Conservation (phyloP, 2,329 filamentous ascomycete genomes). For the Diplocarpon mali region DNA sequence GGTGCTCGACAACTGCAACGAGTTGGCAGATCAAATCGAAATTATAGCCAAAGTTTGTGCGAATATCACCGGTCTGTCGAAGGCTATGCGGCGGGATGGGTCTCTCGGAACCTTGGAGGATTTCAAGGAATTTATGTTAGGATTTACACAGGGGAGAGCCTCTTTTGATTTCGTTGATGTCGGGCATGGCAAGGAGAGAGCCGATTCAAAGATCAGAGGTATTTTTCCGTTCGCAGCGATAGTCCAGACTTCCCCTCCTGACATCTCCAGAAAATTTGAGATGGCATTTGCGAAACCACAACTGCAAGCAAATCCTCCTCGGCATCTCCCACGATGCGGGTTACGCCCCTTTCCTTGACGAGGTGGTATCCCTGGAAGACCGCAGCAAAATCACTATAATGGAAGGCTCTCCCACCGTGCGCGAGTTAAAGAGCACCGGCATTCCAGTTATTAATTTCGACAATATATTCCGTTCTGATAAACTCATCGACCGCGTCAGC, state of each 20-base stretch:
- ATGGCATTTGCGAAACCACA: slow-evolving; percentile 48
- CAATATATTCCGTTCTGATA: slow-evolving; percentile 43
- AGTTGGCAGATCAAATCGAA: slow-evolving; percentile 36
- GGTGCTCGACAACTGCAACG: slow-evolving; percentile 36
- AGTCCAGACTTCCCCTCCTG: slow-evolving; percentile 2
- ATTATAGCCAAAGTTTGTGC: slow-evolving; percentile 46
- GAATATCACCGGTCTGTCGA: slow-evolving; percentile 40
- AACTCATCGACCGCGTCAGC: slow-evolving; percentile 32
- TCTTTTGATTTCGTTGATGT: slow-evolving; percentile 56
- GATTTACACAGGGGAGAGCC: slow-evolving; percentile 47
- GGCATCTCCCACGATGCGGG: slow-evolving; percentile 51
- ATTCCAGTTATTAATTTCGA: slow-evolving; percentile 37
- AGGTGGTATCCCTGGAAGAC: slow-evolving; percentile 36
- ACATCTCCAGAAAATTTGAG: slow-evolving; percentile 28
- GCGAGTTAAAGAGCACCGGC: slow-evolving; percentile 37
- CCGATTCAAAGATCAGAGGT: slow-evolving; percentile 52
- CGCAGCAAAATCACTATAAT: slow-evolving; percentile 40
- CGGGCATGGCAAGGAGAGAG: slow-evolving; percentile 45
- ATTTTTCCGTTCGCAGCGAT: background rate
- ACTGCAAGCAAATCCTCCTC: slow-evolving; percentile 50
- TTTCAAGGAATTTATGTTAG: slow-evolving; percentile 45
- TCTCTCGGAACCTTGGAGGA: slow-evolving; percentile 34
- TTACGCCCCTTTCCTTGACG: slow-evolving; percentile 48
- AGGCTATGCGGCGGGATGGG: slow-evolving; percentile 39
- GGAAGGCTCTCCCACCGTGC: slow-evolving; percentile 41